Evolutionary conservation across 2,329 filamentous ascomycete genomes (phyloP).

Genomic region (Fusarium neocosmosporiellum): DNA sequence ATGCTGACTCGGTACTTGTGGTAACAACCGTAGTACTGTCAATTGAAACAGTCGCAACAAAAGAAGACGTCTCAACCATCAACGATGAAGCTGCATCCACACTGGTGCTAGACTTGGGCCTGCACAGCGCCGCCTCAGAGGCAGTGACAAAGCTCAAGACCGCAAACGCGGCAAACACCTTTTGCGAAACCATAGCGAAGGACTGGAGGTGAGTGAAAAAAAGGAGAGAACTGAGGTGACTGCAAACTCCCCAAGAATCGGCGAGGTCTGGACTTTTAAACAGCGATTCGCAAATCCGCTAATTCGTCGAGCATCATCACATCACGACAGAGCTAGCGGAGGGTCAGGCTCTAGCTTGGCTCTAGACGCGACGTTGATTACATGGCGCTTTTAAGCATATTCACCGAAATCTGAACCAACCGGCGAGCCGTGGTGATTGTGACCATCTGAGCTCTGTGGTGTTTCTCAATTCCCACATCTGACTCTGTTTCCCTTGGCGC

Average conservation of each 20-base stretch:
- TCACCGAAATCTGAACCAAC: not conserved
- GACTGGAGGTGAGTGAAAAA: not conserved
- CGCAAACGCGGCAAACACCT: not conserved
- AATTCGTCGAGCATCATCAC: too few relatives aligned
- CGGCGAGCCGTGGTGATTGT: not conserved
- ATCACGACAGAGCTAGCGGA: not conserved
- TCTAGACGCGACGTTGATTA: not conserved
- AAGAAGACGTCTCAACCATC: not conserved
- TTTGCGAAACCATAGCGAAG: not conserved
- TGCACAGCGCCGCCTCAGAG: not conserved
- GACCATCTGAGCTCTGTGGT: not conserved
- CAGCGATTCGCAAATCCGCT: not conserved
- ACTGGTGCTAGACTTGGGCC: not conserved
- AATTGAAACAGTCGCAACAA: not conserved
- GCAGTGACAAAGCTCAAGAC: not conserved
- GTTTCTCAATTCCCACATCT: not conserved
- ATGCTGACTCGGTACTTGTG: not conserved
- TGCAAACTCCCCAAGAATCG: not conserved
- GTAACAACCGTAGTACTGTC: not conserved
- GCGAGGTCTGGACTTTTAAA: not conserved
- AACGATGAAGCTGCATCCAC: not conserved
- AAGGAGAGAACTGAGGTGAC: not conserved
- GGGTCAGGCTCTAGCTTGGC: not conserved
- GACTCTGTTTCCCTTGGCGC: not conserved
- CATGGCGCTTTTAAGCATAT: not conserved